Base-by-base conservation (phyloP, 192 early-diverging fungal species). In the Rhizophagus prolifer region DNA sequence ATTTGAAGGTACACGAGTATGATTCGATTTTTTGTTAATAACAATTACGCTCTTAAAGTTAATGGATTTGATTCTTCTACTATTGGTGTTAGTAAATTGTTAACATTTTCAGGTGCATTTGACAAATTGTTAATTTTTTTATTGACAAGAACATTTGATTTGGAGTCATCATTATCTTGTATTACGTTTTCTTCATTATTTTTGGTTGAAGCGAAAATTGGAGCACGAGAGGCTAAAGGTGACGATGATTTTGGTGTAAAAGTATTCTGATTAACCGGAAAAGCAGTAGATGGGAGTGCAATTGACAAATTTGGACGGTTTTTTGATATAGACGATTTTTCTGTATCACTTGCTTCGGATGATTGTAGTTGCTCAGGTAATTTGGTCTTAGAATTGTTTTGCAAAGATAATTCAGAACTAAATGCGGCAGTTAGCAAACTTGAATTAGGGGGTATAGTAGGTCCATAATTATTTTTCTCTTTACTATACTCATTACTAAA, bases 191-290 rank as follows among this genome's bases (percentile, higher is more conserved):
- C 54, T 25, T 58, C 26, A 21, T 50, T 9, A n/a, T 58, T 21
- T 19, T 72, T 16, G 19, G 47, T 50, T 58, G 50, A 58, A 7
- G 70, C 70, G 9, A 28, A 54, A 72, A 72, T 72, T 58, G 70
- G 70, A 19, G 5, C 8, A n/a, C 70, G 23, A 10, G 31, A 58
- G 16, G 70, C 70, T 21, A 72, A 58, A 58, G 70, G 70, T 9
- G 70, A 72, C 1, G 70, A 72, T 31, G 31, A 58, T 72, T 72
- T 72, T 58, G 70, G 70, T n/a, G 46, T 72, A 30, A 72, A 72
- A 36, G 12, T 30, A 58, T 8, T 30, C 1, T n/a, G 50, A 50
- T 16, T 58, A 54, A n/a, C 21, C 54, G 23, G 30, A 36, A 28
- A n/a, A 14, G 4, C 13, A 30, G 26, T 19, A 13, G 23, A 16